Evolutionary conservation across 768 basidiomycete genomes (phyloP).

Genomic region (Lactarius sanguifluus): DNA sequence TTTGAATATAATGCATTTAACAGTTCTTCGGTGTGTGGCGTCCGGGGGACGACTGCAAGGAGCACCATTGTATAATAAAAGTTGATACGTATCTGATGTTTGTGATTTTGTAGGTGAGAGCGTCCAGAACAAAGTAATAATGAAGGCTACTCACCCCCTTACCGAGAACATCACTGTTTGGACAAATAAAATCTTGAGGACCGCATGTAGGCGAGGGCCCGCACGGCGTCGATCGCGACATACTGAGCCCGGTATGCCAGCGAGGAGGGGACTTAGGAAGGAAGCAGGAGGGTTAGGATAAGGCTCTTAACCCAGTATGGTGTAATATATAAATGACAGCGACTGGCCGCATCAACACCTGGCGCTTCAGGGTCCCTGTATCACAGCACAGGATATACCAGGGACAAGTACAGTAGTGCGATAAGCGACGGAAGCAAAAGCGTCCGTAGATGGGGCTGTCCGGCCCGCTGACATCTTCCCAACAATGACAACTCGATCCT

Average conservation of each 20-base stretch:
- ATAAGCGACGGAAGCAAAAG: background rate
- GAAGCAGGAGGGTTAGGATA: background rate
- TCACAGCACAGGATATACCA: background rate
- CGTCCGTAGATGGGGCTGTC: background rate
- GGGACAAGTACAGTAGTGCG: background rate
- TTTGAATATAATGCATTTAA: conserved; percentile 5
- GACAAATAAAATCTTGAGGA: background rate
- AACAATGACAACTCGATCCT: conserved; percentile 19
- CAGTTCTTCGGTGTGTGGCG: conserved; percentile 13
- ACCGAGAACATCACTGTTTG: conserved; percentile 14
- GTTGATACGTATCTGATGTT: conserved; percentile 23
- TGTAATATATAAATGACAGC: background rate
- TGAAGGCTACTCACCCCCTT: conserved; percentile 5
- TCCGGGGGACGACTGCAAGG: conserved; percentile 14
- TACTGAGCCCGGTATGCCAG: background rate
- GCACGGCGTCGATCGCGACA: background rate
- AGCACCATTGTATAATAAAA: conserved; percentile 20
- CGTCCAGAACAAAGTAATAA: background rate
- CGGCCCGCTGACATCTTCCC: background rate
- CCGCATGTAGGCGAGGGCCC: no score
- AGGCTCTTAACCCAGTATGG: background rate
- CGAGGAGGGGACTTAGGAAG: background rate
- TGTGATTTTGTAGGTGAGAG: background rate
- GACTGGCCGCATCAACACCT: background rate
- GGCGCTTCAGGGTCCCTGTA: background rate